Percentiles rank a stretch among this genome's conserved stretches.
These are phyloP conservation scores for Cucurbita ficifolia DNA, from an alignment of 306 rosid genomes.

Conservation along the genomic window DNA sequence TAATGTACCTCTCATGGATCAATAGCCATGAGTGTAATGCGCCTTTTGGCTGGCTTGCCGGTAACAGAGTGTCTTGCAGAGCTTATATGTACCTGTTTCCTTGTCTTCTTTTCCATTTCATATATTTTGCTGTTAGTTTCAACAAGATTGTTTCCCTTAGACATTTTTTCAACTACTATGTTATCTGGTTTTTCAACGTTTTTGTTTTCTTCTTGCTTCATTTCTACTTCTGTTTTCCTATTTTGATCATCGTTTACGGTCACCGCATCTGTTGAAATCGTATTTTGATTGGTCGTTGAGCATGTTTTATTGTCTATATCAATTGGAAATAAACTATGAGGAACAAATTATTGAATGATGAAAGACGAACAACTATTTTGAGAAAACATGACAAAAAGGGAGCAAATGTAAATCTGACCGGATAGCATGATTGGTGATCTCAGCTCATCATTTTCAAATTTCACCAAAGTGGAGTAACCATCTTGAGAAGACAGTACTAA, in stretches of 20 bases:
- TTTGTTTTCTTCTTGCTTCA: constrained; percentile 7
- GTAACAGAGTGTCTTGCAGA: constrained; percentile 1
- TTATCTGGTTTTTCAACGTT: background rate
- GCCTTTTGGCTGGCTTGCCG: constrained; percentile 30
- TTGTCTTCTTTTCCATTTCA: constrained; percentile 18
- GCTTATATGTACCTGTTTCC: constrained; percentile 4
- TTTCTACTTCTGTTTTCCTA: constrained; percentile 15
- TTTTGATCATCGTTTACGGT: constrained; percentile 8
- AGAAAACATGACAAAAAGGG: background rate
- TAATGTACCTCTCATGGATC: constrained; percentile 15
- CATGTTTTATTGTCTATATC: constrained; percentile 26
- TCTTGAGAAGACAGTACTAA: constrained; percentile 87
- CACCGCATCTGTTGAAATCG: constrained; percentile 10
- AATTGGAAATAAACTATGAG: background rate
- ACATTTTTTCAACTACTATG: background rate
- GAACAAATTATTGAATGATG: background rate
- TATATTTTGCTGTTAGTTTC: background rate
- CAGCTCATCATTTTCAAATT: constrained; percentile 66
- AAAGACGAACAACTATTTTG: background rate
- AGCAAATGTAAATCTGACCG: constrained; percentile 20
- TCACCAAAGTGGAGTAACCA: constrained; percentile 73
- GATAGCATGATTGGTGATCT: constrained; percentile 39
- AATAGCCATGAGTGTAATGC: constrained; percentile 38
- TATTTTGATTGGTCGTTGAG: constrained; percentile 8
- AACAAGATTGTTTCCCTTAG: background rate